Evolutionary conservation across 75 land plant genomes (phyloP).

Genomic region (Selaginella tamariscina): DNA sequence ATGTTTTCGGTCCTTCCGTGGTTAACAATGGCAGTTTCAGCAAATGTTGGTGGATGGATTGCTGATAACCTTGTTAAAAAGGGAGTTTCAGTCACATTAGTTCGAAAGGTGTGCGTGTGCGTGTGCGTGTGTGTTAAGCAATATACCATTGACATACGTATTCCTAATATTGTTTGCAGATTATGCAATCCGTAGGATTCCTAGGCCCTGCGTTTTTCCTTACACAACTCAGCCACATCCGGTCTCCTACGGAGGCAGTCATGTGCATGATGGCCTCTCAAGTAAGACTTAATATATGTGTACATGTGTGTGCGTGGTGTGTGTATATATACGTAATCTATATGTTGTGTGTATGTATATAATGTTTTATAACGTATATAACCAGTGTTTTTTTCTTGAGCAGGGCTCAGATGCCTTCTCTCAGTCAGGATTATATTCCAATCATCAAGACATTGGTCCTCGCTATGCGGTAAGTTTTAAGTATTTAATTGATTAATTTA

Average conservation of each 20-base stretch:
- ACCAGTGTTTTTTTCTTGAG: conserved; percentile 6
- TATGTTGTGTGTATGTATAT: too few relatives aligned
- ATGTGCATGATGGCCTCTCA: conserved; percentile 96
- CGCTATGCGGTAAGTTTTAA: conserved; percentile 66
- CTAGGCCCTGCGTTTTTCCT: conserved; percentile 98
- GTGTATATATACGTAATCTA: too few relatives aligned
- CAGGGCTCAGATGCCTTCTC: conserved; percentile 95
- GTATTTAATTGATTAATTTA: not conserved
- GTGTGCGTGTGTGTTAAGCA: not conserved
- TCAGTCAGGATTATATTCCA: conserved; percentile 87
- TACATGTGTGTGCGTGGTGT: too few relatives aligned
- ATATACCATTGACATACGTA: not conserved
- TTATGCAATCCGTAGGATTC: conserved; percentile 93
- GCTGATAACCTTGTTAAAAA: conserved; percentile 82
- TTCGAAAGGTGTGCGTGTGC: conserved; percentile 60
- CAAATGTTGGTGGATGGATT: conserved; percentile 95
- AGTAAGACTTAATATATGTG: conserved; percentile 38
- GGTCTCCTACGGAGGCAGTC: conserved; percentile 72
- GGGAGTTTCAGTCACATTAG: conserved; percentile 69
- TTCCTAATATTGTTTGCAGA: conserved; percentile 29
- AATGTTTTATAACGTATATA: not conserved
- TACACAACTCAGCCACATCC: conserved; percentile 79
- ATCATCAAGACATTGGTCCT: conserved; percentile 95
- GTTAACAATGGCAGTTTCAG: conserved; percentile 90
- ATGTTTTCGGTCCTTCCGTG: conserved; percentile 80